Percentiles rank a stretch among this genome's conserved stretches.
Conservation (phyloP, 805 yeast genomes). For the Candida succiphila region DNA sequence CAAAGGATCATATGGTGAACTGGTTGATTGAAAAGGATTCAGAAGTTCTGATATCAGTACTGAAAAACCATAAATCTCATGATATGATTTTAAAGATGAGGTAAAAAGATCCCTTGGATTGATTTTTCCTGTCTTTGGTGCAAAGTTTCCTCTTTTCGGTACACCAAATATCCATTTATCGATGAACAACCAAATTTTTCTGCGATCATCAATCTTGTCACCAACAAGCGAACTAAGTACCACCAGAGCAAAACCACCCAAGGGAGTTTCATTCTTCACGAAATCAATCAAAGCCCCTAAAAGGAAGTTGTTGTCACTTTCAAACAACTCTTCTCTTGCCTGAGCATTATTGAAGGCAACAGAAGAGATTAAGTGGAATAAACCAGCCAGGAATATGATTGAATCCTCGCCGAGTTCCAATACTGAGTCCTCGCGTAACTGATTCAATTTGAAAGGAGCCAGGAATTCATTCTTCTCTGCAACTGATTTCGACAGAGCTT, state of each 20-base stretch:
- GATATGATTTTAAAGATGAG: constrained; percentile 36
- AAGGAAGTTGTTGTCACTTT: constrained; percentile 23
- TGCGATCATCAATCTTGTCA: constrained; percentile 28
- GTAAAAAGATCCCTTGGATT: constrained; percentile 32
- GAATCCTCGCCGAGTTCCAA: constrained; percentile 75
- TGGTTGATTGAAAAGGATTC: constrained; percentile 18
- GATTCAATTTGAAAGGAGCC: constrained; percentile 2
- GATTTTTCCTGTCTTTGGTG: constrained; percentile 7
- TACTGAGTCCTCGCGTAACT: constrained; percentile 14
- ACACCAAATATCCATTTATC: constrained; percentile 58
- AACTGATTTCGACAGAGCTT: constrained; percentile 12
- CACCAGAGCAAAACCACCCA: constrained; percentile 41
- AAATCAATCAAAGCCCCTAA: constrained; percentile 17
- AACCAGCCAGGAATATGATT: constrained; percentile 61
- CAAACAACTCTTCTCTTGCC: constrained; percentile 21
- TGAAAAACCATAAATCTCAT: constrained; percentile 54
- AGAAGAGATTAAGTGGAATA: constrained; percentile 53
- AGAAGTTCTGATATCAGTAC: constrained; percentile 33
- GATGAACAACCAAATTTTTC: constrained; percentile 53
- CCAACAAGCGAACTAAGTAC: constrained; percentile 51
- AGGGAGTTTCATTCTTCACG: constrained; percentile 15
- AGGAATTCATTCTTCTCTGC: background rate
- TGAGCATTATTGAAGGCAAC: constrained; percentile 33
- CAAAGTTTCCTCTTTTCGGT: constrained; percentile 11
- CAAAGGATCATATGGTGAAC: constrained; percentile 27